Evolutionary conservation across 257 asterid species (phyloP).

Genomic region (Jacaranda mimosifolia): DNA sequence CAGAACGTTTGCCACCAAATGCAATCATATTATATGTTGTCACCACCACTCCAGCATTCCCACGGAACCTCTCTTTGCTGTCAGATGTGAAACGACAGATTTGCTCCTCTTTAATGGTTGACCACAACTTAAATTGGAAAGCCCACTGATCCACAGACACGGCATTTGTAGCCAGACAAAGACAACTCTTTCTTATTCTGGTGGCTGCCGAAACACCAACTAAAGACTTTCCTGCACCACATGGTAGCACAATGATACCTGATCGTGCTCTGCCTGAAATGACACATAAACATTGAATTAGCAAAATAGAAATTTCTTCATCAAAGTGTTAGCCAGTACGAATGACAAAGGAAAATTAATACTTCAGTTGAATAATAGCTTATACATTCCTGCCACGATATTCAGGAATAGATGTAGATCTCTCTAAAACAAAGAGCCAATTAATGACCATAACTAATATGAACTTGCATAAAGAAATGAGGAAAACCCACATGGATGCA

Average conservation of each 20-base stretch:
- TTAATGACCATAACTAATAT: not conserved
- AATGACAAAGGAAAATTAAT: not conserved
- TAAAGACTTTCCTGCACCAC: slow-evolving; percentile 91
- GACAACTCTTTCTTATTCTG: slow-evolving; percentile 81
- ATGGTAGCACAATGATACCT: slow-evolving; percentile 82
- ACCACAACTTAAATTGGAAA: slow-evolving; percentile 82
- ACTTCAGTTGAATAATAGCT: not conserved
- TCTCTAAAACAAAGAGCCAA: not conserved
- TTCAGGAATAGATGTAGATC: not conserved
- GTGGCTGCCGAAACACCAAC: slow-evolving; percentile 88
- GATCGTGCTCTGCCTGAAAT: slow-evolving; percentile 82
- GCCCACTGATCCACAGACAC: slow-evolving; percentile 95
- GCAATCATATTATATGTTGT: slow-evolving; percentile 90
- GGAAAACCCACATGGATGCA: not conserved
- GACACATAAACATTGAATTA: slow-evolving; percentile 10
- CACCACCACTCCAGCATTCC: slow-evolving; percentile 86
- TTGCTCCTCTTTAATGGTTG: slow-evolving; percentile 78
- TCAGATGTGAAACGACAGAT: slow-evolving; percentile 88
- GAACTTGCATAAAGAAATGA: not conserved
- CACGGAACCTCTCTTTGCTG: slow-evolving; percentile 85
- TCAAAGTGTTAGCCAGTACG: not conserved
- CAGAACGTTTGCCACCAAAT: slow-evolving; percentile 86
- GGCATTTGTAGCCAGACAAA: slow-evolving; percentile 87
- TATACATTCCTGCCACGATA: not conserved
- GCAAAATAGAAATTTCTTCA: not conserved